Evolutionary conservation across 139 green algal species (phyloP), one percentile per base, ranked within the genome.

Genomic region (Dunaliella primolecta): DNA sequence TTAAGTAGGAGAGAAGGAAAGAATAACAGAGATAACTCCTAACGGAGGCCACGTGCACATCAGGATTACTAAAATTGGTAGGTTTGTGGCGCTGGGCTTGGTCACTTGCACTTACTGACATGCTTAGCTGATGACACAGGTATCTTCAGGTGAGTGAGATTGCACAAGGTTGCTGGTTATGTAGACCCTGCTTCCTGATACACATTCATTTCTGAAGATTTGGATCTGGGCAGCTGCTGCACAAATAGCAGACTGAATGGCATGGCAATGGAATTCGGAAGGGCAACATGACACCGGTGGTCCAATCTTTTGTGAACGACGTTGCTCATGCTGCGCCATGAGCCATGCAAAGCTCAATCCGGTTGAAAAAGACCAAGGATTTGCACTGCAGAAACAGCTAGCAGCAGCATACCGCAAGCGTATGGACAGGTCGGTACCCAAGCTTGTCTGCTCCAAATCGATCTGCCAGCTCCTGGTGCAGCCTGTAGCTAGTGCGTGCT

Each of bases 401-500:
- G n/a, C n/a, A n/a, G n/a, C n/a, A n/a, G n/a, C 32, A 1, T 64
- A 84, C 81, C n/a, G 71, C 31, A 20, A 86, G 81, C 0, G 91
- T 94, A 2, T 75, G n/a, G 23, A 94, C 81, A 1, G 46, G 20
- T 0, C 93, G 82, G 89, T 96, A 96, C 0, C 93, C 94, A 55
- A 90, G 89, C 37, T 88, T 81, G 0, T 90, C 82, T 25, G 75
- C 74, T 3, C 84, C 88, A 56, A 94, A 86, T 64, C 81, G 31
- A 0, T 89, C 34, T 77, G 94, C 94, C 72, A 97, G 89, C 74
- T 94, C 78, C 21, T 71, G 32, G 76, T 97, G 93, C 57, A 97
- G 88, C 29, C 81, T 36, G 84, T 93, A 97, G 74, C n/a, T n/a
- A n/a, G n/a, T n/a, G n/a, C n/a, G n/a, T n/a, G n/a, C n/a, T n/a